Base-by-base conservation (phyloP, 2,329 filamentous ascomycete species). In the Neofusicoccum cordaticola region DNA sequence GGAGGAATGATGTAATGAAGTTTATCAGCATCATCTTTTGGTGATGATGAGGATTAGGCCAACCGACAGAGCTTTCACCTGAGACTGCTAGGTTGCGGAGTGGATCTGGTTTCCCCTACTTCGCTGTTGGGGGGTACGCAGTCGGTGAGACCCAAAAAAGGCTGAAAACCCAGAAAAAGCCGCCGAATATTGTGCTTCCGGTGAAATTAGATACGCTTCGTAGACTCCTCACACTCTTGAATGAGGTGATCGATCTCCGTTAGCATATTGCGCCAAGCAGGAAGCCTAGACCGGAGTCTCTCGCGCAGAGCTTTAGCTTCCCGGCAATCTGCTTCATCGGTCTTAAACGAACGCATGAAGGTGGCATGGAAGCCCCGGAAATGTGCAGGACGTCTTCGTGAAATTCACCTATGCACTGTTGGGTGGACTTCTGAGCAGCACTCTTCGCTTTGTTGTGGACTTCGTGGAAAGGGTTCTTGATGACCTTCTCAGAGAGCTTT, bases 311-410 rank as follows among this genome's bases (percentile, higher is more conserved):
- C 52, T 37, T 58, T 66, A 0, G 27, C 62, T 8, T 64, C 58
- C 27, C 4, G 5, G 27, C 2, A 31, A 7, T 31, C 27, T 31
- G 27, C 5, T 7, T 66, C 65, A 2, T 67, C 61, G 1, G 62
- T 66, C 2, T 41, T 51, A 61, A 53, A 68, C 15, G 63, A 41
- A 5, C 22, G 53, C 15, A 50, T 42, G 42, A 69, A 64, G 8
- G 61, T 64, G 4, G 56, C 60, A 4, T 65, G 67, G 1, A 60
- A 61, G 1, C 41, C 5, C 4, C 31, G 9, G 31, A 69, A 0
- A 66, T 52, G 3, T n/a, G n/a, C 44, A 22, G 3, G 3, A 61
- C 1, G 6, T 5, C 15, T 1, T 39, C 9, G 34, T 31, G 7
- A 15, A 61, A 41, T 3, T 11, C 2, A 1, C 48, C 5, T 1